These are phyloP conservation scores for Filobasidium floriforme DNA, from an alignment of 768 basidiomycete species.

Conservation along the genomic window DNA sequence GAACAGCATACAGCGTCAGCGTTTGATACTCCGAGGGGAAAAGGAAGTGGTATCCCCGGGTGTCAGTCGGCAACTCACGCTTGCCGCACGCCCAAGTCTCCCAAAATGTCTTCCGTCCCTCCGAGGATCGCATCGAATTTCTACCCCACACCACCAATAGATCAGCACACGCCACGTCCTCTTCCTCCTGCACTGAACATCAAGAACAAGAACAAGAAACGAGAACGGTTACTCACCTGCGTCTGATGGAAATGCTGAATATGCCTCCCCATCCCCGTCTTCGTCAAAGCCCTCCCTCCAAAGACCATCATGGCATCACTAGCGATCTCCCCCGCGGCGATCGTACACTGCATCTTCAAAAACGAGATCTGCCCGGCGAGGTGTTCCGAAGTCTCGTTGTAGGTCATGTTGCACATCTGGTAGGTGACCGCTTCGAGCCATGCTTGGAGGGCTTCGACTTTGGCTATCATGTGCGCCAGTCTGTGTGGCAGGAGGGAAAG, in stretches of 20 bases:
- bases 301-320: constrained; percentile 72
- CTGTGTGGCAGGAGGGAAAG: constrained; percentile 20
- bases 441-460: constrained; percentile 69
- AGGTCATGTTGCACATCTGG: constrained; percentile 80
- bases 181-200: background rate
- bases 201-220: background rate
- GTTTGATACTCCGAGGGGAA: background rate
- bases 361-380: constrained; percentile 76
- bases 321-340: constrained; percentile 69
- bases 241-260: constrained; percentile 44
- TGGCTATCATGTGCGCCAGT: constrained; percentile 78
- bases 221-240: constrained; percentile 18
- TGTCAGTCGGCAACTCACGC: constrained; percentile 26
- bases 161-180: too few species aligned
- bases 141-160: background rate
- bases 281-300: constrained; percentile 76
- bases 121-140: constrained; percentile 45
- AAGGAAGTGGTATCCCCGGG: background rate
- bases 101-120: constrained; percentile 30
- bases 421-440: constrained; percentile 82
- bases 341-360: constrained; percentile 69
- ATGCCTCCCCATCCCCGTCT: constrained; percentile 52
- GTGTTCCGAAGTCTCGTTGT: constrained; percentile 63
- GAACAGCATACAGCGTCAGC: background rate
- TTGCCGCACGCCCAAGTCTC: constrained; percentile 43